These are phyloP conservation scores for Fusarium sp. DNA, from an alignment of 2,329 filamentous ascomycete species.

Conservation along the genomic window DNA sequence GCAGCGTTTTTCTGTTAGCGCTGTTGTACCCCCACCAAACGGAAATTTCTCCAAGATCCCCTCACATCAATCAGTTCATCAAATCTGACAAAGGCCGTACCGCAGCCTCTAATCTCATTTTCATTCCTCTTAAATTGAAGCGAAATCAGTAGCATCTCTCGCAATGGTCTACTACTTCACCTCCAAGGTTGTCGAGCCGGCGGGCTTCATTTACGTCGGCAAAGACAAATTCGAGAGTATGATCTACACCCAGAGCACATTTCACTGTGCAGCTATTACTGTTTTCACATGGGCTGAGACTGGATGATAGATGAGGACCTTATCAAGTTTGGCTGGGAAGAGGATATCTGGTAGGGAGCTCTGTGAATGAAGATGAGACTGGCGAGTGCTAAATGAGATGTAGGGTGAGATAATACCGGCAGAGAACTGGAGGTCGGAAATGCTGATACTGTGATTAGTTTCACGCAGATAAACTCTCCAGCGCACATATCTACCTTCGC, in stretches of 20 bases:
- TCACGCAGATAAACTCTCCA: constrained; percentile 96
- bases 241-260: constrained; percentile 48
- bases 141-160: rapidly evolving
- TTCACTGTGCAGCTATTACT: background rate
- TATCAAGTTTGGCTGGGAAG: constrained; percentile 93
- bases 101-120: background rate
- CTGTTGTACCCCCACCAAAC: constrained; percentile 23
- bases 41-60: constrained; percentile 44
- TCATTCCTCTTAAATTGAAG: no score
- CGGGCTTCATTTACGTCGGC: constrained; percentile 93
- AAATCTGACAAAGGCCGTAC: background rate
- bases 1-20: constrained; percentile 19
- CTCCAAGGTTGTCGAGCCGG: constrained; percentile 82
- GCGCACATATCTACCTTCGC: constrained; percentile 94
- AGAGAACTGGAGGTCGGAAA: background rate
- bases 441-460: constrained; percentile 68
- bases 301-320: constrained; percentile 84
- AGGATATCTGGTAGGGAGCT: constrained; percentile 85
- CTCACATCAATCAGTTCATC: constrained; percentile 23
- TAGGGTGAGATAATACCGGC: constrained; percentile 37
- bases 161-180: constrained; percentile 96
- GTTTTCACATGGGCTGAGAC: constrained; percentile 33
- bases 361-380: background rate
- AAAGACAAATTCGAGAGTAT: constrained; percentile 99
- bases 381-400: constrained; percentile 15